Evolutionary conservation across 1,284 basidiomycete genomes (phyloP), one percentile per base, ranked within the genome.

Genomic region (Cutaneotrichosporon sp.): DNA sequence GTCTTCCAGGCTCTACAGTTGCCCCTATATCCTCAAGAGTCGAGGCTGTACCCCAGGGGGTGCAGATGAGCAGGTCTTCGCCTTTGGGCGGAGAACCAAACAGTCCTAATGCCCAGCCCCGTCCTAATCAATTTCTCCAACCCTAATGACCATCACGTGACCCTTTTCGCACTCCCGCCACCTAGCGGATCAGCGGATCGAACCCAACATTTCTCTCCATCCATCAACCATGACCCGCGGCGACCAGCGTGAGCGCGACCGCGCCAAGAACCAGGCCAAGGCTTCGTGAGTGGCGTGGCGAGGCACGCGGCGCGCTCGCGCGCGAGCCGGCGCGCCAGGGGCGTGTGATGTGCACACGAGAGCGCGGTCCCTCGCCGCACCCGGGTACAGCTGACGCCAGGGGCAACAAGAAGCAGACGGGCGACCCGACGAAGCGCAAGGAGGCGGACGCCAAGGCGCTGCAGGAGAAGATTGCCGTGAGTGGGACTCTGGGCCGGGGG

Each of bases 221-320:
- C 49, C 18, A 14, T 9, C 27, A 31, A 25, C 20, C n/a, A 53
- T 53, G 51, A 53, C 51, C 51, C 51, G 68, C 25, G 68, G 68
- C 16, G 56, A 68, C 61, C 68, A 69, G 59, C 62, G 68, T 24
- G 68, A 69, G 0, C 60, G 60, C 20, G 68, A 63, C 61, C 63
- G 68, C 22, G 60, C 52, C 4, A 69, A 68, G 62, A 52, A 45
- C 36, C 14, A 46, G n/a, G 64, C 58, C n/a, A 65, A 63, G 59
- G 10, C 8, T 7, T 4, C 38, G 68, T 69, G 62, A 59, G 68
- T 67, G n/a, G n/a, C n/a, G n/a, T n/a, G n/a, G n/a, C n/a, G n/a
- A 29, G 29, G 29, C 29, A 9, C 29, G 29, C 9, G 29, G 5
- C 4, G 29, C 29, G 29, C 9, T 4, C 5, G 5, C 9, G 29